Evolutionary conservation across 2,329 filamentous ascomycete genomes (phyloP).

Genomic region (Chaetomiaceae sp.): DNA sequence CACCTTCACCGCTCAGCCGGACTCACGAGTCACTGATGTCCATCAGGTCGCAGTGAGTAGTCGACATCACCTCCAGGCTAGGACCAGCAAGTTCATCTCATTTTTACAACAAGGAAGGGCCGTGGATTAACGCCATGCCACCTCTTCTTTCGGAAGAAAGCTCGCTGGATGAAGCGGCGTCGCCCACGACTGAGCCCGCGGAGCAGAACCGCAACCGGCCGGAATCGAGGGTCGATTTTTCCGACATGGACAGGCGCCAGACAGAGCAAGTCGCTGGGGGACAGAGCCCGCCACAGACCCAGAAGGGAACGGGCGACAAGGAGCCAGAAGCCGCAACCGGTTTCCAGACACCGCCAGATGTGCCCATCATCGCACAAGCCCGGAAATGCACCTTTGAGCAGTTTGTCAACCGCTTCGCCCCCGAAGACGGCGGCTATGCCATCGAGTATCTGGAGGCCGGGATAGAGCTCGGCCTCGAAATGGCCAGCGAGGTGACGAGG

Average conservation of each 20-base stretch:
- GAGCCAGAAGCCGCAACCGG: neutral
- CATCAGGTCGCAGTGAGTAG: no score
- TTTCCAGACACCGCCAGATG: neutral
- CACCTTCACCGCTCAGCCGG: no score
- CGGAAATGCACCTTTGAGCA: neutral
- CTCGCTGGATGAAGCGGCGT: neutral
- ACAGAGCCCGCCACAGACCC: neutral
- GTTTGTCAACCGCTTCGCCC: conserved; percentile 3
- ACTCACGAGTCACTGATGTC: no score
- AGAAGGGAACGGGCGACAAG: no score
- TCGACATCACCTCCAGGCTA: no score
- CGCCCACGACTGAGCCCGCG: neutral
- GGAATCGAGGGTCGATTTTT: neutral
- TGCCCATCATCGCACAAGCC: neutral
- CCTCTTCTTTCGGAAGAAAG: neutral
- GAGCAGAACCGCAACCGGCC: neutral
- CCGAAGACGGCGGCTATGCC: neutral
- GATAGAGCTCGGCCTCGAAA: neutral
- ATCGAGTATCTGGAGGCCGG: conserved; percentile 5
- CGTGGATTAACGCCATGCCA: no score
- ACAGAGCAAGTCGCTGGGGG: neutral
- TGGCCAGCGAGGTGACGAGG: neutral
- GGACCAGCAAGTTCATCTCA: no score
- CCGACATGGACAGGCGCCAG: neutral
- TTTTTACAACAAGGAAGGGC: no score